Evolutionary conservation across 129 eudicot genomes (phyloP), one percentile per base, ranked within the genome.

Genomic region (Logfia minima): DNA sequence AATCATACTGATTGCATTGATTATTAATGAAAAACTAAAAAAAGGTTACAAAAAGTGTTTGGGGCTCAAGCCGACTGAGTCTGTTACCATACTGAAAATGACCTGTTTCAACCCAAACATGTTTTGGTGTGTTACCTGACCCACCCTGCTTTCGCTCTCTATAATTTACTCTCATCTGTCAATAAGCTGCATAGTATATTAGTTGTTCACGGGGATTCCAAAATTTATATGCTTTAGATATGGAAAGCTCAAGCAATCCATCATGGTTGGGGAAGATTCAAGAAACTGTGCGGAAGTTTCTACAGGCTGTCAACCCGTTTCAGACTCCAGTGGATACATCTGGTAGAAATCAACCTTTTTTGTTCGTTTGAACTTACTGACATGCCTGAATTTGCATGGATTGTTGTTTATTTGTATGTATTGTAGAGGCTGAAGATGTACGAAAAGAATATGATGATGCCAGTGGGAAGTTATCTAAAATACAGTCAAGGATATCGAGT

Each of bases 181-280:
- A 45, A 45, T 45, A 13, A 45, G 53, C 34, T 61, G 66, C 34
- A 6, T 31, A 72, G 17, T 37, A 17, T 77, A 70, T 70, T 43
- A 75, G 60, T 75, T 48, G 1, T 21, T 72, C 41, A 35, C 6
- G 51, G 55, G 65, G 70, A 9, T 79, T 32, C 68, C 62, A 34
- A 37, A 55, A 75, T 60, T 45, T n/a, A 61, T 63, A 67, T 80
- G 80, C 19, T 58, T 84, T 52, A 93, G 96, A 90, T 86, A 62
- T 71, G 56, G 79, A 87, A 63, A 82, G 78, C 84, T 66, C 86
- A 77, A 86, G 88, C 81, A 83, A 79, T 84, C 90, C 89, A 39
- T 81, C 97, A 76, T 94, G 97, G 99, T 77, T 94, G 89, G 92
- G 86, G 85, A 94, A 91, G 91, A 84, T 94, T 79, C 96, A 89